A percentile compares a stretch with the other conserved stretches of the same genome.
phyloP scores from a whole-genome alignment of 805 yeast genomes.

The Debaryomyces castellii region DNA sequence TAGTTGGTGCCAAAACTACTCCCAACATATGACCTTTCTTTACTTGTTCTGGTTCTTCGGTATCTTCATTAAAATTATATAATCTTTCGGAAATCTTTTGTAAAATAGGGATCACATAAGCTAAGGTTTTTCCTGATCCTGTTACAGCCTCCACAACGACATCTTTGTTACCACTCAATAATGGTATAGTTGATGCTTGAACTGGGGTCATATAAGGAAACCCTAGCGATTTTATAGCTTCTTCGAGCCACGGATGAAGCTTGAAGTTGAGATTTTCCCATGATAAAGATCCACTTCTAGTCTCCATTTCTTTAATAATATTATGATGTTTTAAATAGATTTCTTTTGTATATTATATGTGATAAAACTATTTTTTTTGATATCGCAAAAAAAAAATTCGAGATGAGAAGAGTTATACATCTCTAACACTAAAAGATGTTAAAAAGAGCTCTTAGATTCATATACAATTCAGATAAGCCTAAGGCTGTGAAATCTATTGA shows the following conservation, averaged over 20 bases:
- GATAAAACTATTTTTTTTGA: neutral
- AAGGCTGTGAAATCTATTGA: slow-evolving; percentile 13
- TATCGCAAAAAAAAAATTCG: slow-evolving; percentile 4
- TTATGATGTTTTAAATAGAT: neutral
- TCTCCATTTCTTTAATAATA: slow-evolving; percentile 13
- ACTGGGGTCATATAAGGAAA: slow-evolving; percentile 90
- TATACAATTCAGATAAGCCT: slow-evolving; percentile 18
- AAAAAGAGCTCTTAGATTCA: slow-evolving; percentile 20
- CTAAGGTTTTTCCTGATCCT: slow-evolving; percentile 97
- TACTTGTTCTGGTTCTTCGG: slow-evolving; percentile 26
- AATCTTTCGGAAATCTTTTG: slow-evolving; percentile 53
- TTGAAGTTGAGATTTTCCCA: slow-evolving; percentile 60
- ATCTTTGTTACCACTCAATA: slow-evolving; percentile 80
- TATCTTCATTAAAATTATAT: slow-evolving; percentile 20
- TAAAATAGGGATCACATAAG: slow-evolving; percentile 79
- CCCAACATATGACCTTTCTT: slow-evolving; percentile 70
- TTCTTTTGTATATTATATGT: neutral
- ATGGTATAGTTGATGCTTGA: slow-evolving; percentile 91
- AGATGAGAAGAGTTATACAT: slow-evolving; percentile 4
- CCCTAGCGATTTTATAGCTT: slow-evolving; percentile 74
- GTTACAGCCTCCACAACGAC: slow-evolving; percentile 97
- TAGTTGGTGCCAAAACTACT: slow-evolving; percentile 70
- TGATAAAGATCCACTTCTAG: slow-evolving; percentile 42
- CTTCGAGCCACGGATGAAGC: slow-evolving; percentile 67
- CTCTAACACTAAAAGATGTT: slow-evolving; percentile 16